Conservation (phyloP, 345 rosid genomes). For the Nasturtium officinale region DNA sequence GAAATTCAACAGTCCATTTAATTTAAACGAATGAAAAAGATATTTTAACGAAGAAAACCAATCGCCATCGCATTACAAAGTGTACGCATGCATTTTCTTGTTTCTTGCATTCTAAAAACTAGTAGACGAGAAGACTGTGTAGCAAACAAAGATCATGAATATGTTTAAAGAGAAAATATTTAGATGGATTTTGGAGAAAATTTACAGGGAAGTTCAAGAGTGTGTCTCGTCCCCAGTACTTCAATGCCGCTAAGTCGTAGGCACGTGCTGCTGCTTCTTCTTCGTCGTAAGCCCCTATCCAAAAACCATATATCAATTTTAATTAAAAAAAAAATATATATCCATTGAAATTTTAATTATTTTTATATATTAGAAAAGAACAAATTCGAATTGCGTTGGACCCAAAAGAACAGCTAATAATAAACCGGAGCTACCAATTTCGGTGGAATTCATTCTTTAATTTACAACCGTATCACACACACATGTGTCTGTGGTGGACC, state of each 20-base stretch:
- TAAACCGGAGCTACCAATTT: constrained; percentile 32
- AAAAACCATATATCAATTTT: constrained; percentile 22
- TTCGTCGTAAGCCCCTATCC: constrained; percentile 85
- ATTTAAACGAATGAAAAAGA: not conserved
- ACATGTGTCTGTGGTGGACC: constrained; percentile 23
- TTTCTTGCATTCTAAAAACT: constrained; percentile 21
- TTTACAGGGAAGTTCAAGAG: constrained; percentile 85
- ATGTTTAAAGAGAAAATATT: not conserved
- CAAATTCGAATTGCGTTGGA: no score
- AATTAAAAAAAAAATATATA: not conserved
- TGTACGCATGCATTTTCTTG: constrained; percentile 8
- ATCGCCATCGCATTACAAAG: not conserved
- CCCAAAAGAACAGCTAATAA: constrained; percentile 38
- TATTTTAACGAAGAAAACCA: not conserved
- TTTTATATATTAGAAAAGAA: not conserved
- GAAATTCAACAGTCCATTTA: not conserved
- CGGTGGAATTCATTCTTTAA: constrained; percentile 39
- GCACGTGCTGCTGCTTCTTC: constrained; percentile 96
- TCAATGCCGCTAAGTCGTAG: constrained; percentile 94
- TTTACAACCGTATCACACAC: constrained; percentile 34
- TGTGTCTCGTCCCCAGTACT: constrained; percentile 89
- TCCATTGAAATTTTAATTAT: not conserved
- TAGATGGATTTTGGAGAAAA: constrained; percentile 16
- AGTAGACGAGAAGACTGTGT: constrained; percentile 17
- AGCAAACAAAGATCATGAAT: constrained; percentile 21